Conservation (phyloP, 345 rosid species). For the Linum tenue region DNA sequence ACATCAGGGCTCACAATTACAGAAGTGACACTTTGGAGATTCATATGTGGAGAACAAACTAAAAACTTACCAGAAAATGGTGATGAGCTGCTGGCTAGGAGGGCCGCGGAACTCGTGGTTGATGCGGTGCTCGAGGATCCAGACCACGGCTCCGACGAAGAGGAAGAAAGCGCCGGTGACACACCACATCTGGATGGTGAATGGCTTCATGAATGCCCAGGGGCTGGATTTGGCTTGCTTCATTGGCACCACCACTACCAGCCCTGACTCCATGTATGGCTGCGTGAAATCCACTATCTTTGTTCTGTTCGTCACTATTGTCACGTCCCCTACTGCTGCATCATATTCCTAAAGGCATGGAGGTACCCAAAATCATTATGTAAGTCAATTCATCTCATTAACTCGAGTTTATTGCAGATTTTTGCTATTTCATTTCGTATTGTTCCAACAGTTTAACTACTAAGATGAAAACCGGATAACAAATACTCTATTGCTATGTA, state of each 20-base stretch:
- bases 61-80: slow-evolving; percentile 65
- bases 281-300: slow-evolving; percentile 26
- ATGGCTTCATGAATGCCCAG: slow-evolving; percentile 95
- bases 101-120: slow-evolving; percentile 84
- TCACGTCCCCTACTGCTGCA: slow-evolving; percentile 28
- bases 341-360: slow-evolving; percentile 13
- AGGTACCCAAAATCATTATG: not conserved
- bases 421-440: too few species aligned
- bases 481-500: too few species aligned
- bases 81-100: slow-evolving; percentile 72
- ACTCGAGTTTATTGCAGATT: too few species aligned
- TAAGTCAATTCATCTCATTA: too few species aligned
- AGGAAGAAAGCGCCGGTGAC: slow-evolving; percentile 78
- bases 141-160: slow-evolving; percentile 77
- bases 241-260: slow-evolving; percentile 74
- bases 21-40: not conserved
- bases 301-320: slow-evolving; percentile 25
- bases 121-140: slow-evolving; percentile 94
- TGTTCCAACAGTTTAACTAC: too few species aligned
- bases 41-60: too few species aligned
- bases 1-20: not conserved
- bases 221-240: slow-evolving; percentile 62
- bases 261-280: slow-evolving; percentile 33
- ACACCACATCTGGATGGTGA: slow-evolving; percentile 72
- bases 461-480: too few species aligned